Percentiles rank a stretch among this genome's conserved stretches.
Evolutionary conservation across 345 rosid genomes (phyloP).

Genomic region (Citrus mangshanensis): DNA sequence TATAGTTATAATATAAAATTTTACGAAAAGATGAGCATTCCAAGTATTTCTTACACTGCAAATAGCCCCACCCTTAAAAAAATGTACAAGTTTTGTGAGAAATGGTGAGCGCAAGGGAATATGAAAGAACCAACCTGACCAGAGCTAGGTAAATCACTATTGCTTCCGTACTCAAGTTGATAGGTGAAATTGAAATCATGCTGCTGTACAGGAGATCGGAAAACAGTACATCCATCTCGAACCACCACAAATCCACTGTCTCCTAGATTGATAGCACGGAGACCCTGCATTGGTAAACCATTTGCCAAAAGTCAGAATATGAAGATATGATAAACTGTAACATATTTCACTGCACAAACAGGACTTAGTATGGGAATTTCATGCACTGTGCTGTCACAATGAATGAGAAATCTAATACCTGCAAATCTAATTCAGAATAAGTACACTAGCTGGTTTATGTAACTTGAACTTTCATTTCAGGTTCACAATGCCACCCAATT

Average conservation of each 20-base stretch:
- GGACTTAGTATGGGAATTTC: background rate
- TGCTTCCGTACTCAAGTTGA: constrained; percentile 83
- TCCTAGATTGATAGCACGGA: constrained; percentile 80
- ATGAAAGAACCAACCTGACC: constrained; percentile 57
- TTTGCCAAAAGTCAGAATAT: background rate
- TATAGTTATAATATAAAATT: too few species aligned
- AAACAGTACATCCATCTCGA: constrained; percentile 87
- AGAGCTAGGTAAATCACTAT: constrained; percentile 90
- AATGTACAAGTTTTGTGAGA: background rate
- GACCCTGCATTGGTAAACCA: constrained; percentile 41
- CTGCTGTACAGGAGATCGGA: constrained; percentile 94
- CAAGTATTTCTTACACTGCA: too few species aligned
- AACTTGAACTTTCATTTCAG: background rate
- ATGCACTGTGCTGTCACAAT: background rate
- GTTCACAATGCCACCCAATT: background rate
- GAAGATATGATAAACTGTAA: background rate
- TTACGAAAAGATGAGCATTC: too few species aligned
- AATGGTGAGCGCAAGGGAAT: background rate
- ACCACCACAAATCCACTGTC: constrained; percentile 99
- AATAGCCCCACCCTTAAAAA: too few species aligned
- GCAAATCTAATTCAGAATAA: background rate
- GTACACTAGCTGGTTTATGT: background rate
- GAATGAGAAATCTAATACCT: background rate
- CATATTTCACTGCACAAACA: background rate
- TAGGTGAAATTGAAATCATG: constrained; percentile 93